Evolutionary conservation across 345 rosid genomes (phyloP), one percentile per base, ranked within the genome.

Genomic region (Theobroma cacao): DNA sequence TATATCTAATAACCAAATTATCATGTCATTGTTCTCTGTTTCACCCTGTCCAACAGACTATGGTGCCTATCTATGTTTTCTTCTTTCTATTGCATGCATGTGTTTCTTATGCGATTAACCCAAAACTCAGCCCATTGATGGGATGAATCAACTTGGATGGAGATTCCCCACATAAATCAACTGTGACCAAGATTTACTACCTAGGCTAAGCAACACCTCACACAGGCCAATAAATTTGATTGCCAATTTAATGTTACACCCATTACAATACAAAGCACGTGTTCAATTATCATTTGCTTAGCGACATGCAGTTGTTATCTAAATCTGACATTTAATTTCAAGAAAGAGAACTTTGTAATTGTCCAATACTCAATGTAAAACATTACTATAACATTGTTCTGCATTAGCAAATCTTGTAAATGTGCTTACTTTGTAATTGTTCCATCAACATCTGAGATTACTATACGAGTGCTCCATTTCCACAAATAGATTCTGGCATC

Each of bases 371-470:
- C 41, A 61, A 52, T 31, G 18, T 50, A 50, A 76, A 64, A 66
- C 45, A 22, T 22, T 17, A 55, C 43, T n/a, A 68, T 50, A 71
- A 24, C 48, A 55, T 26, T 72, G n/a, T 17, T 45, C 60, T 70
- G 69, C 26, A 60, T 15, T 56, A 59, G 38, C 24, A 13, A 31
- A 55, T n/a, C 43, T 36, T 22, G 10, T 38, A 74, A 75, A 20
- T 38, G 20, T 50, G 45, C 87, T 86, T 83, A 92, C 99, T 84
- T 94, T 74, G 99, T 96, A 75, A 96, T 96, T 47, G 99, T 96
- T 81, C 99, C 99, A 82, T 96, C 99, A 71, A 96, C 99, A 88
- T 96, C 99, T 28, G 99, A 96, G 80, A 96, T 86, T 71, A 96
- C 98, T 68, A 96, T 86, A 30, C 89, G 94, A 74, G 91, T 80